Percentiles rank a stretch among this genome's conserved stretches.
phyloP scores from a whole-genome alignment of 352 stramenopile genomes.

The Globisporangium polare region DNA sequence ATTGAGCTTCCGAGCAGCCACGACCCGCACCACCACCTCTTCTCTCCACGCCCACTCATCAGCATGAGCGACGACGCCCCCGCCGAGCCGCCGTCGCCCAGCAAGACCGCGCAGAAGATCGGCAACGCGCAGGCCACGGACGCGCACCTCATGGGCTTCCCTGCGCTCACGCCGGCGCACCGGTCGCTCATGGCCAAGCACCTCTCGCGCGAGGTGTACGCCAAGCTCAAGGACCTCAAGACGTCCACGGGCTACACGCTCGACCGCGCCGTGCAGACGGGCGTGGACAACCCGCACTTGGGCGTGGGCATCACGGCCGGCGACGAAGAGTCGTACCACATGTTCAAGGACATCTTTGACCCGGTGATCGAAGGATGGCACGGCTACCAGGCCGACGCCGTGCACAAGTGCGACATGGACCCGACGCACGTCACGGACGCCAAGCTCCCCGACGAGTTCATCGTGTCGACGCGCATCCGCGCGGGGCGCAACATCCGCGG shows the following conservation, averaged over 20 bases:
- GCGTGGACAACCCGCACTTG: conserved; percentile 74
- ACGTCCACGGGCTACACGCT: conserved; percentile 73
- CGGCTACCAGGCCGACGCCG: conserved; percentile 53
- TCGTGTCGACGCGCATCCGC: conserved; percentile 77
- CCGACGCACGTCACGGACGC: conserved; percentile 55
- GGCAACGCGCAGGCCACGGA: conserved; percentile 69
- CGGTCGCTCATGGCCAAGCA: conserved; percentile 72
- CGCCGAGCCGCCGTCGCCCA: conserved; percentile 38
- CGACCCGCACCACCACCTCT: background rate
- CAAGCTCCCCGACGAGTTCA: conserved; percentile 66
- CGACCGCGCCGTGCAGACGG: conserved; percentile 71
- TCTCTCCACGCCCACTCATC: background rate
- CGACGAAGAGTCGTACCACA: conserved; percentile 69
- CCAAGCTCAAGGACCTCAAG: conserved; percentile 56
- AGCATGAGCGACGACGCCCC: conserved; percentile 29
- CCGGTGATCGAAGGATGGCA: conserved; percentile 70
- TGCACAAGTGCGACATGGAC: conserved; percentile 76
- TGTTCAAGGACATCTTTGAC: conserved; percentile 74
- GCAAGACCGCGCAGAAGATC: conserved; percentile 81
- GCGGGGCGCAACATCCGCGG: conserved; percentile 81
- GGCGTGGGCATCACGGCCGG: conserved; percentile 56
- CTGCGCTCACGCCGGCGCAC: conserved; percentile 69
- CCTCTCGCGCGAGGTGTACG: conserved; percentile 62
- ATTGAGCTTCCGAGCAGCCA: conserved; percentile 5
- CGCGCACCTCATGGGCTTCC: conserved; percentile 63